Conservation (phyloP, 2,329 filamentous ascomycete species). For the Sclerotinia sclerotiorum region DNA sequence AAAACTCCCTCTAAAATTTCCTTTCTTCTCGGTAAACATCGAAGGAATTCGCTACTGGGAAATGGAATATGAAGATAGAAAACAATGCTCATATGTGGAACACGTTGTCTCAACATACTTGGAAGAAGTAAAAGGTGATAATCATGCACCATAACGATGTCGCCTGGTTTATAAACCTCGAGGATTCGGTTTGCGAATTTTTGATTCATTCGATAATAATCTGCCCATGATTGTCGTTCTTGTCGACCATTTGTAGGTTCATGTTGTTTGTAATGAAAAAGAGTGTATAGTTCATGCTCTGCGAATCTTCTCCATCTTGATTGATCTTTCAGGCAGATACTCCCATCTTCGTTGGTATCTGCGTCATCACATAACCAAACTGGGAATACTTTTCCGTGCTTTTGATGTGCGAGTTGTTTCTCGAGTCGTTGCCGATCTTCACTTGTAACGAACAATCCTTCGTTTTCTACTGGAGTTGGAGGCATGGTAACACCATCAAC, state of each 20-base stretch:
- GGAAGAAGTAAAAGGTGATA: conserved; percentile 91
- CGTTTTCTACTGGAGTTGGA: conserved; percentile 57
- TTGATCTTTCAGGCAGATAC: conserved; percentile 75
- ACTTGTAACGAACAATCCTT: conserved; percentile 69
- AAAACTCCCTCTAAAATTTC: conserved; percentile 87
- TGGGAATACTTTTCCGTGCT: conserved; percentile 76
- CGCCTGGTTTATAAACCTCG: conserved; percentile 86
- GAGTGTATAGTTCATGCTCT: conserved; percentile 85
- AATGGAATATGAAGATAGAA: conserved; percentile 96
- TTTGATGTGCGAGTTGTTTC: conserved; percentile 67
- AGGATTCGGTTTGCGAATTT: conserved; percentile 88
- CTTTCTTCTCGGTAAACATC: conserved; percentile 83
- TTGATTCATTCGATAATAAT: conserved; percentile 91
- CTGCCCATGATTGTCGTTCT: conserved; percentile 81
- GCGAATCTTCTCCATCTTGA: conserved; percentile 85
- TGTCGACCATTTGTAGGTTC: conserved; percentile 82
- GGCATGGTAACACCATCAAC: conserved; percentile 60
- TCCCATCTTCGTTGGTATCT: conserved; percentile 62
- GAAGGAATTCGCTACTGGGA: conserved; percentile 92
- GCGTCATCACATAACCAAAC: conserved; percentile 85
- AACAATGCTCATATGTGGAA: conserved; percentile 87
- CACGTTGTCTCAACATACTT: conserved; percentile 79
- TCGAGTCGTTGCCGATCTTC: conserved; percentile 74
- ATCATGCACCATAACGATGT: conserved; percentile 90
- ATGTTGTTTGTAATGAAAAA: conserved; percentile 96